A percentile compares a stretch with the other conserved stretches of the same genome.
Conservation (phyloP, 257 asterid species). For the Penstemon newberryi region DNA sequence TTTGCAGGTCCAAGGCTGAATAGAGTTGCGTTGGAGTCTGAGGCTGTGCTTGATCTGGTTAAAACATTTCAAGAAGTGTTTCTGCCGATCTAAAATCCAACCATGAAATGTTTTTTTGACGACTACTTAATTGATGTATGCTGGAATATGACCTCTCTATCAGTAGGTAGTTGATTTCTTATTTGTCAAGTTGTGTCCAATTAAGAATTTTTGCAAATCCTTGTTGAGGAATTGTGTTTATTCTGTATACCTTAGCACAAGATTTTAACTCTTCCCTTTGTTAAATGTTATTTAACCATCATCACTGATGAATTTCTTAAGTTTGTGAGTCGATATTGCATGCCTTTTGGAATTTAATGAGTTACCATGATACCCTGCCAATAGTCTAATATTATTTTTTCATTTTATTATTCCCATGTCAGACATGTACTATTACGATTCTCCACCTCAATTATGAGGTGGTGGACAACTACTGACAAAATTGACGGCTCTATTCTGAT, state of each 20-base stretch:
- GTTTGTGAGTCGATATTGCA: constrained; percentile 23
- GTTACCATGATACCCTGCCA: constrained; percentile 4
- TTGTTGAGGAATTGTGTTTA: constrained; percentile 25
- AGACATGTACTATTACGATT: constrained; percentile 14
- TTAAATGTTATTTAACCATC: constrained; percentile 14
- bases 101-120: constrained; percentile 49
- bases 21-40: constrained; percentile 38
- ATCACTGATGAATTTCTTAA: constrained; percentile 18
- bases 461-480: constrained; percentile 21
- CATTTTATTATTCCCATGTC: constrained; percentile 13
- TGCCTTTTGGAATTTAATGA: constrained; percentile 14
- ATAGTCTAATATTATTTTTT: constrained; percentile 3
- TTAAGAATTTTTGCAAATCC: constrained; percentile 25
- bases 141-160: constrained; percentile 59
- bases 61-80: constrained; percentile 43
- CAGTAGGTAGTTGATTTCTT: constrained; percentile 55
- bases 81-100: constrained; percentile 44
- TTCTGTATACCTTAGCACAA: constrained; percentile 25
- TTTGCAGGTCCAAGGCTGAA: constrained; percentile 69
- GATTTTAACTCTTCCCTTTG: constrained; percentile 25
- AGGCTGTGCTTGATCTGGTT: constrained; percentile 47
- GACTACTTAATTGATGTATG: constrained; percentile 64
- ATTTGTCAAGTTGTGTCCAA: constrained; percentile 33
- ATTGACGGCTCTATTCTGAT: constrained; percentile 21
- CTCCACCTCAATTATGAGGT: constrained; percentile 20